Evolutionary conservation across 768 basidiomycete genomes (phyloP).

Genomic region (Chalciporus piperatus): DNA sequence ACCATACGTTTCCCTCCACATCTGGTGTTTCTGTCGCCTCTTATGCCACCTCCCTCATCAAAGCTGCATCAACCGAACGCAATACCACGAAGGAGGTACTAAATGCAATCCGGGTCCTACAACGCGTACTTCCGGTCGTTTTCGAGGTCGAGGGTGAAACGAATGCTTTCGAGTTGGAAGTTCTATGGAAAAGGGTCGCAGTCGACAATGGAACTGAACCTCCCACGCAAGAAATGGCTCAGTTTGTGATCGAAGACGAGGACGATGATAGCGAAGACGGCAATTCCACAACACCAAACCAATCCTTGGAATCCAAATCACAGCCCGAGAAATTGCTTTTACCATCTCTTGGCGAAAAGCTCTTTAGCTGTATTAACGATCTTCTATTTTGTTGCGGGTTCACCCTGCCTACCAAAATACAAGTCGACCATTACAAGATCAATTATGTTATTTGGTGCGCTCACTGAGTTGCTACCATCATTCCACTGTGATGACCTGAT

Average conservation of each 20-base stretch:
- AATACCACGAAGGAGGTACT: conserved; percentile 84
- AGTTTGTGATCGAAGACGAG: conserved; percentile 91
- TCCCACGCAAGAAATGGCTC: conserved; percentile 37
- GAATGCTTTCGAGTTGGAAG: conserved; percentile 69
- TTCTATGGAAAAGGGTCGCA: conserved; percentile 77
- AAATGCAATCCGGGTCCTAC: conserved; percentile 88
- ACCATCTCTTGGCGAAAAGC: conserved; percentile 78
- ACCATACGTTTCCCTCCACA: conserved; percentile 75
- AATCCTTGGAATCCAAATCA: conserved; percentile 18
- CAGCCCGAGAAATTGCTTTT: conserved; percentile 46
- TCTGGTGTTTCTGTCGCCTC: conserved; percentile 56
- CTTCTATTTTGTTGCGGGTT: conserved; percentile 93
- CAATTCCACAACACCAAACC: conserved; percentile 26
- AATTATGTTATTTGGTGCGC: conserved; percentile 86
- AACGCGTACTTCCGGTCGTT: conserved; percentile 86
- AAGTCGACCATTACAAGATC: conserved; percentile 78
- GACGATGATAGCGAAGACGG: conserved; percentile 51
- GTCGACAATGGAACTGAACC: conserved; percentile 36
- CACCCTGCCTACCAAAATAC: conserved; percentile 75
- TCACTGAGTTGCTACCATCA: conserved; percentile 2
- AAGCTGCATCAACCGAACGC: conserved; percentile 49
- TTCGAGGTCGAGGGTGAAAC: conserved; percentile 77
- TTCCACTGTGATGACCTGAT: conserved; percentile 4
- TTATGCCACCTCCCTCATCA: conserved; percentile 70
- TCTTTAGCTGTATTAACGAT: conserved; percentile 80